phyloP scores from a whole-genome alignment of 2,329 filamentous ascomycete genomes.

The Calonectria naviculata region DNA sequence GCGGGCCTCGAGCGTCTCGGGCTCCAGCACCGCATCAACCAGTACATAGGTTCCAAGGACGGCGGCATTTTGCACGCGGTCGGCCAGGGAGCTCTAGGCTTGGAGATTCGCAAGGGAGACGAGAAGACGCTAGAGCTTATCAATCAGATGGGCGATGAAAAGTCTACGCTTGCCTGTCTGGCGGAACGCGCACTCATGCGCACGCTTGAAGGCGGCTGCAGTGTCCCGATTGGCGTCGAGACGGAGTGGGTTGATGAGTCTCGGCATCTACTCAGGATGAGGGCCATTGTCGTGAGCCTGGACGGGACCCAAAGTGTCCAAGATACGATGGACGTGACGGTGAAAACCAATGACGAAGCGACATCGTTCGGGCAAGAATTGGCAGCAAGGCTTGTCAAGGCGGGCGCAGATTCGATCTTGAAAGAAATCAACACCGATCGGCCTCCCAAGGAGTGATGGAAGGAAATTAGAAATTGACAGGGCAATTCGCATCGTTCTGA shows the following conservation, averaged over 20 bases:
- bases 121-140: slow-evolving; percentile 70
- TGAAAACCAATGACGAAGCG: not conserved
- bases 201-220: slow-evolving; percentile 94
- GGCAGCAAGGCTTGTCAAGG: not conserved
- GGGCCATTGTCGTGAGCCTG: slow-evolving; percentile 75
- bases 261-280: slow-evolving; percentile 66
- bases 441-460: not conserved
- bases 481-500: too few species aligned
- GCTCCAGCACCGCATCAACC: slow-evolving; percentile 77
- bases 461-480: too few species aligned
- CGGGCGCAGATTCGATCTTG: not conserved
- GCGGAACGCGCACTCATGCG: slow-evolving; percentile 89
- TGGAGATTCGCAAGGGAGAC: slow-evolving; percentile 85
- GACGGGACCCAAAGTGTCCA: not conserved
- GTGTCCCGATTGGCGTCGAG: slow-evolving; percentile 93
- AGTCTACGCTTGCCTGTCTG: slow-evolving; percentile 76
- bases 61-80: slow-evolving; percentile 90
- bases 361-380: not conserved
- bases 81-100: slow-evolving; percentile 88
- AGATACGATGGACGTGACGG: not conserved
- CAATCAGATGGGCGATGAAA: slow-evolving; percentile 68
- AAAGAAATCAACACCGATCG: not conserved
- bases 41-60: slow-evolving; percentile 77
- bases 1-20: slow-evolving; percentile 85
- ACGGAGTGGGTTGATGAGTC: slow-evolving; percentile 74